Conservation (phyloP, 768 basidiomycete genomes). For the Macrolepiota fuliginosa region DNA sequence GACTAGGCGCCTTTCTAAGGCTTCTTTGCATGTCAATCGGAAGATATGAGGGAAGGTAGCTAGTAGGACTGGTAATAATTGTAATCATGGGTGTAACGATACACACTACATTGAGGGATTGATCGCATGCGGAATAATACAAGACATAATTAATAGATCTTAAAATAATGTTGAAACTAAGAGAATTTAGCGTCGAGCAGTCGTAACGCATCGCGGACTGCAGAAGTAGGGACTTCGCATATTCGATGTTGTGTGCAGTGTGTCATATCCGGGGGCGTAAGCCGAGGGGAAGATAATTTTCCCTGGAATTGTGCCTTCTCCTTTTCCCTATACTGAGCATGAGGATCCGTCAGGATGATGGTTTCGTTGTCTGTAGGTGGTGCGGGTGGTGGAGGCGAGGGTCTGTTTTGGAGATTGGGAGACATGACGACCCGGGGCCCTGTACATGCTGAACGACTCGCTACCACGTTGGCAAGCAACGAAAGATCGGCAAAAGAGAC, state of each 20-base stretch:
- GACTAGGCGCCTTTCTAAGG: background rate
- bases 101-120: constrained; percentile 9
- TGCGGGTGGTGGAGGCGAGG: constrained; percentile 19
- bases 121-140: constrained; percentile 2
- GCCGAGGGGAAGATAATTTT: constrained; percentile 38
- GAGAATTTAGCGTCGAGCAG: constrained; percentile 67
- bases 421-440: constrained; percentile 67
- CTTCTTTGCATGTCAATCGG: background rate
- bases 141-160: background rate
- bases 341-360: constrained; percentile 51
- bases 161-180: constrained; percentile 19
- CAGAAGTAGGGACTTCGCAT: constrained; percentile 69
- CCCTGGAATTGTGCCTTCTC: constrained; percentile 24
- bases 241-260: constrained; percentile 62
- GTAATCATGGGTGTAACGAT: constrained; percentile 10
- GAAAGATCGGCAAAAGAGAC: constrained; percentile 80
- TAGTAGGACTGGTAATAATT: background rate
- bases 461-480: constrained; percentile 86
- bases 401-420: constrained; percentile 19
- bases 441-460: constrained; percentile 74
- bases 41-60: background rate
- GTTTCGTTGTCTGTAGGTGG: constrained; percentile 18
- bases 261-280: constrained; percentile 62
- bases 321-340: constrained; percentile 48
- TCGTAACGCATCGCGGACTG: constrained; percentile 72